phyloP scores from a whole-genome alignment of 1,284 basidiomycete genomes.

The Cryptococcus sp. region DNA sequence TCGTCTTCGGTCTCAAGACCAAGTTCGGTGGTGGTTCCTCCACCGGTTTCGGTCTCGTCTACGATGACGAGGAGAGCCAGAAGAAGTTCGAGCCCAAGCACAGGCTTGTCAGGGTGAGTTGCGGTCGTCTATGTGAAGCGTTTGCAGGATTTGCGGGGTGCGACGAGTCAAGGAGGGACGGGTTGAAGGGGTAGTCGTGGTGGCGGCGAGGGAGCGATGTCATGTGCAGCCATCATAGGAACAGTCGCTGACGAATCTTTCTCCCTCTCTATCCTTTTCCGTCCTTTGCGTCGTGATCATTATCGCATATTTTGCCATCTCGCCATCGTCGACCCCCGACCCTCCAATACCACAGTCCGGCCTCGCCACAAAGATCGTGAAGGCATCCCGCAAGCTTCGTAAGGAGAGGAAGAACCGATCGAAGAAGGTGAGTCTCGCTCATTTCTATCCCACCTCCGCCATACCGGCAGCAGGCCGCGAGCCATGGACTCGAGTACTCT shows the following conservation, averaged over 20 bases:
- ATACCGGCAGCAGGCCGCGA: too few species aligned
- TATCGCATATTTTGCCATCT: background rate
- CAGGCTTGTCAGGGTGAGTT: constrained; percentile 87
- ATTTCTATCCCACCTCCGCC: background rate
- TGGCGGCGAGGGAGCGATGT: background rate
- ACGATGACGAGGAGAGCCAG: constrained; percentile 93
- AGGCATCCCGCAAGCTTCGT: constrained; percentile 93
- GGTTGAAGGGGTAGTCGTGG: constrained; percentile 1
- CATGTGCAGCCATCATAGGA: too few species aligned
- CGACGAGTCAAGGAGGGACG: background rate
- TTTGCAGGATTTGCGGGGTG: background rate
- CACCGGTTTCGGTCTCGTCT: constrained; percentile 96
- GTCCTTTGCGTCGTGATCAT: background rate
- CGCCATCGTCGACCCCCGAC: background rate
- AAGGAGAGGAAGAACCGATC: constrained; percentile 99
- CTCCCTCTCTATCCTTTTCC: constrained; percentile 6
- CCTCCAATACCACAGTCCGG: constrained; percentile 64
- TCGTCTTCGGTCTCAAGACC: constrained; percentile 73
- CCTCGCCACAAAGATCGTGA: constrained; percentile 79
- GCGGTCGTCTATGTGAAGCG: background rate
- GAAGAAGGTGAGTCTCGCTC: constrained; percentile 73
- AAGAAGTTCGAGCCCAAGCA: constrained; percentile 97
- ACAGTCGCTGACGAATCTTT: constrained; percentile 8
- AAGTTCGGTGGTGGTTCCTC: constrained; percentile 98
- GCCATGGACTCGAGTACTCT: too few species aligned